phyloP scores from a whole-genome alignment of 768 basidiomycete genomes.

The Lentinula detonsa region DNA sequence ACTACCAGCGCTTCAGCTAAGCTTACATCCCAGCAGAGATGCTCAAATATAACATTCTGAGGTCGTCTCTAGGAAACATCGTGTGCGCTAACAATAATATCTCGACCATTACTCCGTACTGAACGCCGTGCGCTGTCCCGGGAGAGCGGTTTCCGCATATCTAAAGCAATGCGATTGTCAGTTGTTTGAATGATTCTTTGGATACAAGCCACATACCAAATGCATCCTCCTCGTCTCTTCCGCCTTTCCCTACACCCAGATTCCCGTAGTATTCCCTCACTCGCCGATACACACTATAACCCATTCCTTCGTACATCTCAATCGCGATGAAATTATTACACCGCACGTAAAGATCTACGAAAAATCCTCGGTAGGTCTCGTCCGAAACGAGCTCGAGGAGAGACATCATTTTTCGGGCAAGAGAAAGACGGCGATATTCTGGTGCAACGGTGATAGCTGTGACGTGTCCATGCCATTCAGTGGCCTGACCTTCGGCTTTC shows the following conservation, averaged over 20 bases:
- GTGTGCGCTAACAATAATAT: constrained; percentile 61
- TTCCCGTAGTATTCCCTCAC: constrained; percentile 88
- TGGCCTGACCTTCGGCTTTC: constrained; percentile 75
- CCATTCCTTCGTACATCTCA: constrained; percentile 86
- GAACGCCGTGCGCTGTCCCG: constrained; percentile 57
- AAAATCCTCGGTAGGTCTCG: constrained; percentile 74
- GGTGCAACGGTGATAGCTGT: constrained; percentile 95
- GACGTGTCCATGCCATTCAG: constrained; percentile 91
- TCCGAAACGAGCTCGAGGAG: constrained; percentile 85
- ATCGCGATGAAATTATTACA: constrained; percentile 83
- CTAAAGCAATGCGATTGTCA: constrained; percentile 17
- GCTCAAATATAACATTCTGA: background rate
- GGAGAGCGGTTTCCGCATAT: constrained; percentile 72
- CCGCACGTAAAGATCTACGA: constrained; percentile 94
- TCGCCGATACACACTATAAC: constrained; percentile 87
- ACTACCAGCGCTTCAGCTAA: background rate
- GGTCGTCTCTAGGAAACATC: constrained; percentile 39
- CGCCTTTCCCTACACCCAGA: constrained; percentile 70
- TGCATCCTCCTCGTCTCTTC: constrained; percentile 82
- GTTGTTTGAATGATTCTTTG: background rate
- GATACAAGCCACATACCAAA: constrained; percentile 58
- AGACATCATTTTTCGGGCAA: constrained; percentile 83
- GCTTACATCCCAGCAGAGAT: too few relatives aligned
- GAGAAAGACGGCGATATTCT: constrained; percentile 81
- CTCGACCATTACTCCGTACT: constrained; percentile 64